These are phyloP conservation scores for Clonostachys rosea DNA, from an alignment of 2,329 filamentous ascomycete genomes.

Conservation along the genomic window DNA sequence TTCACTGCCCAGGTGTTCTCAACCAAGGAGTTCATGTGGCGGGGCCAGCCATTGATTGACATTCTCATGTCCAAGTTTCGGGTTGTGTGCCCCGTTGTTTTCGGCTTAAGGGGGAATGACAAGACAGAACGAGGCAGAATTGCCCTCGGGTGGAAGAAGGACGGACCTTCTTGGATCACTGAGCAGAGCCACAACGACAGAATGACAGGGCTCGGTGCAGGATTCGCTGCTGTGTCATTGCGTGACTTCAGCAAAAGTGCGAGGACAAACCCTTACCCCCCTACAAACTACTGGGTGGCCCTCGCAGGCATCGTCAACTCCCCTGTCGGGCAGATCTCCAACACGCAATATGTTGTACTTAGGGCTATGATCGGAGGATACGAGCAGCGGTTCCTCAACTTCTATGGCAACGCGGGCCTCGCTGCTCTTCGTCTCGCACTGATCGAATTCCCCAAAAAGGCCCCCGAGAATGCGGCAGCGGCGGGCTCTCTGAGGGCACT, in stretches of 20 bases:
- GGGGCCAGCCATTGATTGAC: conserved; percentile 67
- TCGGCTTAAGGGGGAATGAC: conserved; percentile 75
- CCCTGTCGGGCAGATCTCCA: conserved; percentile 60
- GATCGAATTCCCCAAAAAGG: conserved; percentile 65
- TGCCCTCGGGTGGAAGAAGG: conserved; percentile 70
- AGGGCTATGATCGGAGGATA: conserved; percentile 69
- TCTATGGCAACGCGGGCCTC: conserved; percentile 76
- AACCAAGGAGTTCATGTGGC: conserved; percentile 60
- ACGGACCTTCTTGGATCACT: conserved; percentile 53
- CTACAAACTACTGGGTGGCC: conserved; percentile 76
- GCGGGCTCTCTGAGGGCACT: conserved; percentile 48
- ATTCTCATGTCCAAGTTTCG: conserved; percentile 85
- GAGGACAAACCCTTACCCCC: conserved; percentile 71
- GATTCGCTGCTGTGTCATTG: conserved; percentile 77
- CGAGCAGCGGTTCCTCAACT: conserved; percentile 69
- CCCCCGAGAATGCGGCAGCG: conserved; percentile 39
- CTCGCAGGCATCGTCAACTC: conserved; percentile 75
- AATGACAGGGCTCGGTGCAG: conserved; percentile 79
- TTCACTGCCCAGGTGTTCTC: conserved; percentile 73
- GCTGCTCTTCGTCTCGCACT: conserved; percentile 66
- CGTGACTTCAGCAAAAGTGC: conserved; percentile 72
- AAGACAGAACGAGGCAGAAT: conserved; percentile 62
- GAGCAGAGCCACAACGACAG: conserved; percentile 75
- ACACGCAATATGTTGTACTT: conserved; percentile 68
- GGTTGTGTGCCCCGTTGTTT: conserved; percentile 76